These are phyloP conservation scores for Chalciporus pseudorubinellus DNA, from an alignment of 768 basidiomycete genomes.

Conservation along the genomic window DNA sequence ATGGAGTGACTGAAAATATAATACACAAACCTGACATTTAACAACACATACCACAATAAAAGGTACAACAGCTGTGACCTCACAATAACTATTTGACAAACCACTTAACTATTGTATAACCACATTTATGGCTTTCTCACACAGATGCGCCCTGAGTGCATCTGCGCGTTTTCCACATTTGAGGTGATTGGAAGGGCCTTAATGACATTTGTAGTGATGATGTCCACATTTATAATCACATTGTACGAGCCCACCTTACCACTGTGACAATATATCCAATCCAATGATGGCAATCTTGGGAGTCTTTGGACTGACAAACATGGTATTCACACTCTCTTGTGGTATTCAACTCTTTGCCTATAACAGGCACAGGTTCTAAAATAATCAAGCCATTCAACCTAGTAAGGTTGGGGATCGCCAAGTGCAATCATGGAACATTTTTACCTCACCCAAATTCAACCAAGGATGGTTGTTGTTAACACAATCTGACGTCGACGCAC, in stretches of 20 bases:
- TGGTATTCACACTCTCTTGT: background rate
- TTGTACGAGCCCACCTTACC: background rate
- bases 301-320: background rate
- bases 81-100: no score
- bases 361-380: background rate
- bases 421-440: background rate
- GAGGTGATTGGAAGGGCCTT: background rate
- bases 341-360: background rate
- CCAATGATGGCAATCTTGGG: background rate
- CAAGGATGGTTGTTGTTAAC: background rate
- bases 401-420: background rate
- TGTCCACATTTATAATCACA: background rate
- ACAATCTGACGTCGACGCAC: background rate
- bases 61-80: no score
- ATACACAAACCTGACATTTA: no score
- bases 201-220: background rate
- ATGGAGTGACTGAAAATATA: no score
- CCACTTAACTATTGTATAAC: no score
- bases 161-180: no score
- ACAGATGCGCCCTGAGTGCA: no score
- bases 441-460: background rate
- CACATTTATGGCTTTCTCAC: no score
- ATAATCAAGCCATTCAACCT: constrained; percentile 1
- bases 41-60: no score
- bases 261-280: background rate